A percentile compares a stretch with the other conserved stretches of the same genome.
Conservation (phyloP, 2,329 filamentous ascomycete species). For the Paecilomyces sp. region DNA sequence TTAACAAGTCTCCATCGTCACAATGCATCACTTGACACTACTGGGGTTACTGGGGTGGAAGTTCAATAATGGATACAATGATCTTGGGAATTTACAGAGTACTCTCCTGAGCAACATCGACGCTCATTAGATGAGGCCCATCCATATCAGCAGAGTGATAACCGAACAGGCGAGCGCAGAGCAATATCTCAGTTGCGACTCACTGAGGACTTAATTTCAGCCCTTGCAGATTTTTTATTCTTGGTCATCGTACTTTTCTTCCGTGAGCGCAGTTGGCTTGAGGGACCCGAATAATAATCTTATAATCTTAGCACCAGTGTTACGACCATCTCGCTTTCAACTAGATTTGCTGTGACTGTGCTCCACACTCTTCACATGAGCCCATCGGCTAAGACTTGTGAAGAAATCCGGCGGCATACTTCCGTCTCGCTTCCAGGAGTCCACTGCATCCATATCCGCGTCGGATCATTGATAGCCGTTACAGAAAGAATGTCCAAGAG, state of each 20-base stretch:
- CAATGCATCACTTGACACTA: too few species aligned
- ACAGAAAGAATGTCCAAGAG: neutral
- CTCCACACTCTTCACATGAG: neutral
- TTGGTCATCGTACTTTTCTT: neutral
- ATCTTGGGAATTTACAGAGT: too few species aligned
- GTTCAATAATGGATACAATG: too few species aligned
- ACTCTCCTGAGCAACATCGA: too few species aligned
- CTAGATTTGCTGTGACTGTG: neutral
- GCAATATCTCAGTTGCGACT: neutral
- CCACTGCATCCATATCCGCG: neutral
- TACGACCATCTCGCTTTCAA: neutral
- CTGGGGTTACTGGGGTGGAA: too few species aligned
- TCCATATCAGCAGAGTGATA: too few species aligned
- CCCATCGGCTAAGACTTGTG: neutral
- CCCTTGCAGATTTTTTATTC: neutral
- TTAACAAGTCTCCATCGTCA: too few species aligned
- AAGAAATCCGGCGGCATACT: neutral
- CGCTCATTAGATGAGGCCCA: too few species aligned
- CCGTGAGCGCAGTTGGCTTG: neutral
- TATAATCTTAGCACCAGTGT: neutral
- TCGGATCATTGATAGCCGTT: neutral
- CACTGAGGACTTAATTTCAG: neutral
- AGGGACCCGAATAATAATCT: neutral
- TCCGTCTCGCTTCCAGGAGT: neutral
- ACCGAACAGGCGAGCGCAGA: too few species aligned